Percentiles rank a stretch among this genome's conserved stretches.
phyloP scores from a whole-genome alignment of 2,329 filamentous ascomycete species.

The Sclerotinia minor region DNA sequence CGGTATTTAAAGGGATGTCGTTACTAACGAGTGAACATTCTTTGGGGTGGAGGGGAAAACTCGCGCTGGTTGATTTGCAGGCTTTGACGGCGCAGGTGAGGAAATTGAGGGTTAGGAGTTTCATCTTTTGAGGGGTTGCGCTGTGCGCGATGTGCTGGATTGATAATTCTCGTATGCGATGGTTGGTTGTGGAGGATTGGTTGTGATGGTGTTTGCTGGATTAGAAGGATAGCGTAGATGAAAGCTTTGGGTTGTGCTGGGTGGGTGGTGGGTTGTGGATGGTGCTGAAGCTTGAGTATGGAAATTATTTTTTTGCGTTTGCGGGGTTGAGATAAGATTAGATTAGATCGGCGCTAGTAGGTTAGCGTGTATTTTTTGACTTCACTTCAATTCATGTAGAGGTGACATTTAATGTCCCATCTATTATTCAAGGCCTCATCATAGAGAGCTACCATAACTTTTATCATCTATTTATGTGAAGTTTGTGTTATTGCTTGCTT shows the following conservation, averaged over 20 bases:
- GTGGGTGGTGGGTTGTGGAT: neutral
- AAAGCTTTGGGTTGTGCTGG: neutral
- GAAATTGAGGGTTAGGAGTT: conserved; percentile 94
- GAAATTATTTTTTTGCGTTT: conserved; percentile 20
- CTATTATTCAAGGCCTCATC: too few relatives aligned
- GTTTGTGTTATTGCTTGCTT: too few relatives aligned
- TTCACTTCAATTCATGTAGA: too few relatives aligned
- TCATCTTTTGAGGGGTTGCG: conserved; percentile 60
- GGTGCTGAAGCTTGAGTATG: neutral
- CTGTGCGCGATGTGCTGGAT: neutral
- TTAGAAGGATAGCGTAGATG: too few relatives aligned
- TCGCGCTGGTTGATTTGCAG: conserved; percentile 77
- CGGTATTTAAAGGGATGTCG: conserved; percentile 76
- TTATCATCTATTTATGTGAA: too few relatives aligned
- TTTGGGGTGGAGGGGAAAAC: conserved; percentile 88
- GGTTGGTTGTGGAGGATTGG: rapidly evolving
- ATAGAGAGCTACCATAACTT: too few relatives aligned
- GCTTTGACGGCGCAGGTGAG: conserved; percentile 93
- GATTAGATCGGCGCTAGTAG: conserved; percentile 20
- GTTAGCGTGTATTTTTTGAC: neutral
- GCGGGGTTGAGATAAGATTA: conserved; percentile 18
- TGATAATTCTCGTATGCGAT: neutral
- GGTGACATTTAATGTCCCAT: too few relatives aligned
- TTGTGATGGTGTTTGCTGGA: too few relatives aligned
- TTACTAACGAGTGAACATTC: conserved; percentile 88